Evolutionary conservation across 2,329 filamentous ascomycete species (phyloP), one percentile per base, ranked within the genome.

Genomic region (Colletotrichum abscissum): DNA sequence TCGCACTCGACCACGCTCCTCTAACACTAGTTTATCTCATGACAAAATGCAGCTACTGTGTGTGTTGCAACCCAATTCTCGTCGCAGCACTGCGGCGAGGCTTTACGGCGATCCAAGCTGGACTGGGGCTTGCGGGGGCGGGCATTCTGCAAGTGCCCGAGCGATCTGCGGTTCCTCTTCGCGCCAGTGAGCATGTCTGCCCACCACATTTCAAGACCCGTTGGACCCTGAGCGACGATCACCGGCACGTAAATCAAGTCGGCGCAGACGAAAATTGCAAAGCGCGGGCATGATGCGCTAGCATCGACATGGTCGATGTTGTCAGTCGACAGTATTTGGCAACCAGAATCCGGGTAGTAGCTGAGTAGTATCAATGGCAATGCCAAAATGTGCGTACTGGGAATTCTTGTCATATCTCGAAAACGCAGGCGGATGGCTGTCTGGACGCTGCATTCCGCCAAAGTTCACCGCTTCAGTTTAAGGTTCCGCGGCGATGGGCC

Each of bases 191-290:
- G 42, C 42, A 19, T 49, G 42, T 26, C 46, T 73, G 60, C 56
- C 70, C 60, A 64, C 54, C 42, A 56, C 46, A 28, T 28, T n/a
- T 66, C 55, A 38, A 71, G 24, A 60, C 49, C 49, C 62, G 60
- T 73, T 62, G 56, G 67, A 73, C 67, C 62, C 71, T 66, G 67
- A 71, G 28, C 22, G 71, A 54, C 24, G 56, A 73, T 66, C 71
- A 73, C 67, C 52, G 56, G 35, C 71, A 71, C 33, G 28, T 56
- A 56, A 66, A 54, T 46, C 42, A 46, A 49, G 35, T 46, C 16
- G 8, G n/a, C 33, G 11, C 28, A 42, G 35, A 52, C 63, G 11
- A 28, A 38, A 16, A 55, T 3, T 42, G 66, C 33, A 56, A 55
- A 58, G 30, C 24, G 38, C 24, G 65, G 35, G 22, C 16, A 24